Conservation (phyloP, 2,329 filamentous ascomycete genomes). For the Acrocalymma vagum region DNA sequence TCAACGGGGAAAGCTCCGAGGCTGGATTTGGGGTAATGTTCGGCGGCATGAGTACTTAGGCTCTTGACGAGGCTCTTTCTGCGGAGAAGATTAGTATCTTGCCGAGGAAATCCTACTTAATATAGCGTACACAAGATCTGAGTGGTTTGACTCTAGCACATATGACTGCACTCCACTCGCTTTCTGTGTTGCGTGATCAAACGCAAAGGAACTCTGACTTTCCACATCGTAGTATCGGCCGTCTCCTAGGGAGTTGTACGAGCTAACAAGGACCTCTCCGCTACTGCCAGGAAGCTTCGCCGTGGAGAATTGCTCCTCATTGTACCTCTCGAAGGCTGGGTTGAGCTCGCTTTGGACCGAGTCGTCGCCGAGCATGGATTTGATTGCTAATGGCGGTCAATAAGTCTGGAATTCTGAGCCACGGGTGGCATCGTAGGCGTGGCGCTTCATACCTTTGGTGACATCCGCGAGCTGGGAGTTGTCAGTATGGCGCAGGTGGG, state of each 20-base stretch:
- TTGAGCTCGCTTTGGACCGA: constrained; percentile 75
- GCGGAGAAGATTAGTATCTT: constrained; percentile 2
- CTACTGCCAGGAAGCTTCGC: constrained; percentile 89
- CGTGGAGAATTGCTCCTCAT: constrained; percentile 90
- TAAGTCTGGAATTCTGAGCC: not conserved
- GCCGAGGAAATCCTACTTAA: not conserved
- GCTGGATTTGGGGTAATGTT: constrained; percentile 86
- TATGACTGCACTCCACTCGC: constrained; percentile 84
- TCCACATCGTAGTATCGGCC: constrained; percentile 91
- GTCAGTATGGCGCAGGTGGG: constrained; percentile 29
- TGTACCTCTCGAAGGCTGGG: constrained; percentile 92
- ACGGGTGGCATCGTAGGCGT: too few relatives aligned
- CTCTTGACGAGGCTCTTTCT: constrained; percentile 87
- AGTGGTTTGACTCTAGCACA: constrained; percentile 76
- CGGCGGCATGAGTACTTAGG: constrained; percentile 77
- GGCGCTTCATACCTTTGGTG: constrained; percentile 80
- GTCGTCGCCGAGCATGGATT: constrained; percentile 77
- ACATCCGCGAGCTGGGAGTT: constrained; percentile 79
- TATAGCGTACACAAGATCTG: constrained; percentile 77
- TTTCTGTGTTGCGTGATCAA: constrained; percentile 87
- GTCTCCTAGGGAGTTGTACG: constrained; percentile 81
- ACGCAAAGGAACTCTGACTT: constrained; percentile 85
- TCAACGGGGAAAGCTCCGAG: constrained; percentile 85
- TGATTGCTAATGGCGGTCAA: constrained; percentile 75
- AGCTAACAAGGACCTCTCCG: constrained; percentile 81